Evolutionary conservation across 2,329 filamentous ascomycete genomes (phyloP).

Genomic region (Mycocentrospora acerina): DNA sequence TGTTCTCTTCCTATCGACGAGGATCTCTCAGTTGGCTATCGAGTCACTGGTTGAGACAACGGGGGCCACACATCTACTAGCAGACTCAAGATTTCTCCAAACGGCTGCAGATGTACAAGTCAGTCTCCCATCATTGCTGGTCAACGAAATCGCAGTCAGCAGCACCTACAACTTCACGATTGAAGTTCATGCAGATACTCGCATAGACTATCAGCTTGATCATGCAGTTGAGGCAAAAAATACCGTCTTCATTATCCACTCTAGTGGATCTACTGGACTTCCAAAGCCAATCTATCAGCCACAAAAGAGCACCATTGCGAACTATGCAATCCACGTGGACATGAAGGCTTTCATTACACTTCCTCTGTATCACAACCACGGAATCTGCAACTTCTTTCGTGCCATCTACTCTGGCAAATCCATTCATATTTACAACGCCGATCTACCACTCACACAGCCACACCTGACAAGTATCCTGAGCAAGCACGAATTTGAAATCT

Average conservation of each 20-base stretch:
- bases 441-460: constrained; percentile 22
- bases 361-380: constrained; percentile 29
- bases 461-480: constrained; percentile 18
- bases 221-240: constrained; percentile 16
- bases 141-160: constrained; percentile 16
- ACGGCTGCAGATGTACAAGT: constrained; percentile 21
- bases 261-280: constrained; percentile 57
- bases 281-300: constrained; percentile 65
- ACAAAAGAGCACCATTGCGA: constrained; percentile 43
- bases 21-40: constrained; percentile 55
- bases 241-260: constrained; percentile 28
- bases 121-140: constrained; percentile 8
- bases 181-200: constrained; percentile 27
- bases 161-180: constrained; percentile 21
- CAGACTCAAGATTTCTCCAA: constrained; percentile 36
- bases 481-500: constrained; percentile 51
- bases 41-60: constrained; percentile 43
- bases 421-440: constrained; percentile 29
- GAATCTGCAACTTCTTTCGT: constrained; percentile 29
- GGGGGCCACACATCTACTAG: constrained; percentile 22
- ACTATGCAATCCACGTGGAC: constrained; percentile 20
- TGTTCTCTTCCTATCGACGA: constrained; percentile 57
- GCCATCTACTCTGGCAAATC: constrained; percentile 25
- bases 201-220: constrained; percentile 26
- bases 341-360: constrained; percentile 26